Percentiles rank a stretch among this genome's conserved stretches.
phyloP scores from a whole-genome alignment of 345 rosid genomes.

The Rubroshorea leprosula region DNA sequence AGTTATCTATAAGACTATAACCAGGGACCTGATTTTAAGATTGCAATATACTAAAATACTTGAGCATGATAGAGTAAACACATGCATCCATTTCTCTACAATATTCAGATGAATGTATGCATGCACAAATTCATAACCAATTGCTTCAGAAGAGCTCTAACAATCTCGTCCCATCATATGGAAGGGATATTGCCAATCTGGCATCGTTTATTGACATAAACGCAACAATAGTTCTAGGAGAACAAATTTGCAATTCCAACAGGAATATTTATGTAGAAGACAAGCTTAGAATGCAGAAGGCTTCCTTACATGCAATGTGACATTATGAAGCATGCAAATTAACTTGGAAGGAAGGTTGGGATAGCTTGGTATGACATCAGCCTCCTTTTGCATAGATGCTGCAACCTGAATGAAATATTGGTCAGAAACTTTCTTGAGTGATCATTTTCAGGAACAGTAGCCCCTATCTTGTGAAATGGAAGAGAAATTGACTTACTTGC shows the following conservation, averaged over 20 bases:
- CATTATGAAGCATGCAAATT: slow-evolving; percentile 65
- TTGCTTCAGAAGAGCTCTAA: too few species aligned
- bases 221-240: too few species aligned
- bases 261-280: background rate
- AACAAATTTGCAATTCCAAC: background rate
- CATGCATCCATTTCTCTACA: too few species aligned
- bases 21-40: too few species aligned
- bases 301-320: slow-evolving; percentile 54
- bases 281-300: background rate
- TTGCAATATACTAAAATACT: too few species aligned
- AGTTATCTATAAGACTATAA: too few species aligned
- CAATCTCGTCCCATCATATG: too few species aligned
- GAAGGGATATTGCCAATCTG: too few species aligned
- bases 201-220: too few species aligned
- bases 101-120: too few species aligned
- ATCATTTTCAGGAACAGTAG: slow-evolving; percentile 5
- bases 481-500: slow-evolving; percentile 46
- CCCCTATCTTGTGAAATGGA: slow-evolving; percentile 9
- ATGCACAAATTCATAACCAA: too few species aligned
- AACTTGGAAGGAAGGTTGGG: slow-evolving; percentile 72
- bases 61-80: too few species aligned
- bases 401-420: slow-evolving; percentile 46
- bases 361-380: slow-evolving; percentile 56
- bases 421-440: slow-evolving; percentile 12
- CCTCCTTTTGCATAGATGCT: slow-evolving; percentile 73